A percentile compares a stretch with the other conserved stretches of the same genome.
phyloP scores from a whole-genome alignment of 208 protist genomes.

The Leishmania major region DNA sequence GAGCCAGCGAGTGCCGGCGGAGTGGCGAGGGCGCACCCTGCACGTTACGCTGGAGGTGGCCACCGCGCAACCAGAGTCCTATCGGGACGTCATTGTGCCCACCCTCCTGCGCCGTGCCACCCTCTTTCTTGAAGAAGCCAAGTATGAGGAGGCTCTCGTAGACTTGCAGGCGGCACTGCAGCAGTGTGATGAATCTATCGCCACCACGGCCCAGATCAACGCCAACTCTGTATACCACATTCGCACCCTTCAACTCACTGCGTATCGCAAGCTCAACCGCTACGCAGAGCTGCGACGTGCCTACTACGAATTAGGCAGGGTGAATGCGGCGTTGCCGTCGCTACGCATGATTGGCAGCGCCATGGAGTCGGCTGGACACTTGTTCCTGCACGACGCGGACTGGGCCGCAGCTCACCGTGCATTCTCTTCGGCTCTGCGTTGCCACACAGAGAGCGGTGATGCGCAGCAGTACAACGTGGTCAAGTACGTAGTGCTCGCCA shows the following conservation, averaged over 20 bases:
- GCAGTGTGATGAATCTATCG: slow-evolving; percentile 9
- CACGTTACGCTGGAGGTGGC: slow-evolving; percentile 71
- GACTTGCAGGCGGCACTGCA: slow-evolving; percentile 19
- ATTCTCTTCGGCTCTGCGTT: slow-evolving; percentile 93
- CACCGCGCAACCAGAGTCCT: slow-evolving; percentile 38
- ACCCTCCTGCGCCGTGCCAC: slow-evolving; percentile 77
- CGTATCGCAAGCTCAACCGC: slow-evolving; percentile 19
- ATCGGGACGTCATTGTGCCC: slow-evolving; percentile 84
- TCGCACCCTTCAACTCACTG: slow-evolving; percentile 18
- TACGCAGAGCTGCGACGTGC: slow-evolving; percentile 44
- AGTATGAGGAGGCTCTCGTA: slow-evolving; percentile 17
- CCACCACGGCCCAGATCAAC: slow-evolving; percentile 18
- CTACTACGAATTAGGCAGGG: slow-evolving; percentile 30
- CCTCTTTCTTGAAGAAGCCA: slow-evolving; percentile 18
- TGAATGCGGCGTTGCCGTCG: slow-evolving; percentile 80
- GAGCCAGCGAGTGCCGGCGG: slow-evolving; percentile 51
- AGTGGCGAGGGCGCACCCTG: slow-evolving; percentile 64
- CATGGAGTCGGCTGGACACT: slow-evolving; percentile 88
- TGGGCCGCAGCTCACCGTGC: slow-evolving; percentile 92
- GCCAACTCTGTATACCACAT: slow-evolving; percentile 21
- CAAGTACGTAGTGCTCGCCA: slow-evolving; percentile 92
- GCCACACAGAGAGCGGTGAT: slow-evolving; percentile 96
- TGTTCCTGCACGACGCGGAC: slow-evolving; percentile 85
- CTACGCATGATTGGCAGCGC: slow-evolving; percentile 93
- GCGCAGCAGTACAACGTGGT: slow-evolving; percentile 89